A percentile compares a stretch with the other conserved stretches of the same genome.
Conservation (phyloP, 345 rosid species). For the Eucalyptus fibrosa region DNA sequence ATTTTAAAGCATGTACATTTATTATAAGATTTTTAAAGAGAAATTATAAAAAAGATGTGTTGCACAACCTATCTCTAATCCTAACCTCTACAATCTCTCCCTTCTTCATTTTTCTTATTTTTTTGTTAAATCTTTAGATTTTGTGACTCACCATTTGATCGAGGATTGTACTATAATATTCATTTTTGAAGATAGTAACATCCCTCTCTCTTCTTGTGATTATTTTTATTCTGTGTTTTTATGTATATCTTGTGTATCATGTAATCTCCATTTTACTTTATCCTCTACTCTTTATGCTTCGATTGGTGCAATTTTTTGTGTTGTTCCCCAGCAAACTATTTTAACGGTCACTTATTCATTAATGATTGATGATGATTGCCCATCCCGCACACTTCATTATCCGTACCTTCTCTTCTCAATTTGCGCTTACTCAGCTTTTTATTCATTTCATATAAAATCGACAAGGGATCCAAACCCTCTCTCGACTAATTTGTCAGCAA, state of each 20-base stretch:
- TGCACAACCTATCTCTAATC: neutral
- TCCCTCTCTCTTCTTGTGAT: neutral
- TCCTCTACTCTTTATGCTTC: neutral
- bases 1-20: no score
- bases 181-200: neutral
- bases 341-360: neutral
- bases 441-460: neutral
- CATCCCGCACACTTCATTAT: neutral
- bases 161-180: neutral
- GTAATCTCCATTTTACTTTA: no score
- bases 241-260: no score
- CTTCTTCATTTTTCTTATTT: no score
- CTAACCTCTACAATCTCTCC: neutral
- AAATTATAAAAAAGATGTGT: neutral
- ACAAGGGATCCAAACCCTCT: neutral
- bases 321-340: neutral
- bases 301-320: no score
- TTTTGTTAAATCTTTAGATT: neutral
- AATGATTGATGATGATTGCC: neutral
- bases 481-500: neutral
- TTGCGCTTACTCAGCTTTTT: neutral
- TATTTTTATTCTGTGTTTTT: rapidly evolving
- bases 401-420: neutral
- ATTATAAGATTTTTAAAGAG: no score
- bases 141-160: neutral